Percentiles rank a stretch among this genome's conserved stretches.
phyloP scores from a whole-genome alignment of 768 basidiomycete species.

The Amylocystis lapponica region DNA sequence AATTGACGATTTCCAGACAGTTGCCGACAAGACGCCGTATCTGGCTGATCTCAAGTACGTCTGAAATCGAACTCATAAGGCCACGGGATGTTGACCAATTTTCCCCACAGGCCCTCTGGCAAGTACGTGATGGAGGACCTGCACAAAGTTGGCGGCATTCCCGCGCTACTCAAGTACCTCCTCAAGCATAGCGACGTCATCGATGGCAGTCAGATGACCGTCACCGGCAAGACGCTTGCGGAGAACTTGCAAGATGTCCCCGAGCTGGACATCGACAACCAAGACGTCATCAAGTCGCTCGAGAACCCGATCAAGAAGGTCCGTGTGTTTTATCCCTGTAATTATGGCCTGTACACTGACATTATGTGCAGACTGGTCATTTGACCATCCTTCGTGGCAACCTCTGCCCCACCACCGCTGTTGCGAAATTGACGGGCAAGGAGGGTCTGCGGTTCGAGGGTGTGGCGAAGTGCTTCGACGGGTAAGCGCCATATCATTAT shows the following conservation, averaged over 20 bases:
- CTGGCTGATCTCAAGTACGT: constrained; percentile 74
- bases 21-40: constrained; percentile 76
- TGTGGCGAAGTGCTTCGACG: constrained; percentile 72
- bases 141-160: constrained; percentile 80
- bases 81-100: constrained; percentile 6
- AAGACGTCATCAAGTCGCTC: constrained; percentile 71
- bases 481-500: constrained; percentile 28
- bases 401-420: constrained; percentile 79
- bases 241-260: constrained; percentile 78
- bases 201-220: constrained; percentile 78
- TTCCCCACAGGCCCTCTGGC: constrained; percentile 63
- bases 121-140: constrained; percentile 90
- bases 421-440: constrained; percentile 92
- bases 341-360: background rate
- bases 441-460: constrained; percentile 86
- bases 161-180: constrained; percentile 79
- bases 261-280: constrained; percentile 64
- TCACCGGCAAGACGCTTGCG: constrained; percentile 86
- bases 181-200: constrained; percentile 73
- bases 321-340: background rate
- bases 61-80: background rate
- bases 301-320: constrained; percentile 72
- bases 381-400: constrained; percentile 86
- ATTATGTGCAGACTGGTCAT: constrained; percentile 59
- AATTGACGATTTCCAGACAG: constrained; percentile 83